Evolutionary conservation across 2,329 filamentous ascomycete species (phyloP).

Genomic region (Cytospora piceicola): DNA sequence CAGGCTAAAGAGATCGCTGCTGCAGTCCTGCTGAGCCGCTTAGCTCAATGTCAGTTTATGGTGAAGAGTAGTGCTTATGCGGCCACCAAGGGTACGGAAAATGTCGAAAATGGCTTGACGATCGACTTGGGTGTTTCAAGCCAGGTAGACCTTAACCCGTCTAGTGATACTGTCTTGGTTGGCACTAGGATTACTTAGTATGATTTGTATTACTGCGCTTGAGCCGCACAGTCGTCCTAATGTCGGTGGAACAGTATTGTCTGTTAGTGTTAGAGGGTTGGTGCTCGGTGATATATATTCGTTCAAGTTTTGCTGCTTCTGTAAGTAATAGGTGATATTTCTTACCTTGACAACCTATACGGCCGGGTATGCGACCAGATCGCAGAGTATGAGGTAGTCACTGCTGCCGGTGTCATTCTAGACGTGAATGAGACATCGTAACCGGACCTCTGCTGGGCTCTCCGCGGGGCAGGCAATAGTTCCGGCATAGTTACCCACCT

Average conservation of each 20-base stretch:
- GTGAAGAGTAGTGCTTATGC: conserved; percentile 18
- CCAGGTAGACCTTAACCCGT: not conserved
- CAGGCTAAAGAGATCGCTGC: not conserved
- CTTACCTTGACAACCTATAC: not conserved
- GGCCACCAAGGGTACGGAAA: not conserved
- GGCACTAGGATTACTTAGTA: conserved; percentile 1
- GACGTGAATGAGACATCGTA: conserved; percentile 48
- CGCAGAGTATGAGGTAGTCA: conserved; percentile 37
- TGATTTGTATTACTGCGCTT: not conserved
- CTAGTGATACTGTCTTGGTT: not conserved
- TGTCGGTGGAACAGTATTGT: not conserved
- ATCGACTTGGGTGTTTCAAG: not conserved
- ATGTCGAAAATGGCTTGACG: conserved; percentile 13
- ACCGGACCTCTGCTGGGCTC: conserved; percentile 60
- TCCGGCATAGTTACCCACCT: conserved; percentile 60
- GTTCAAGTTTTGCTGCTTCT: not conserved
- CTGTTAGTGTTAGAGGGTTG: conserved; percentile 5
- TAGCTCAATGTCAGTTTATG: conserved; percentile 8
- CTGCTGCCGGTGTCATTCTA: conserved; percentile 48
- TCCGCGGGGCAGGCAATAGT: conserved; percentile 42
- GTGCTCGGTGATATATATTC: conserved; percentile 6
- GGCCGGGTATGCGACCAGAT: conserved; percentile 6
- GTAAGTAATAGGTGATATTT: not conserved
- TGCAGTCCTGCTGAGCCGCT: conserved; percentile 4
- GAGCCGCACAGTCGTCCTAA: not conserved